Evolutionary conservation across 164 flowering plant species (phyloP).

Genomic region (Euptelea pleiosperma): DNA sequence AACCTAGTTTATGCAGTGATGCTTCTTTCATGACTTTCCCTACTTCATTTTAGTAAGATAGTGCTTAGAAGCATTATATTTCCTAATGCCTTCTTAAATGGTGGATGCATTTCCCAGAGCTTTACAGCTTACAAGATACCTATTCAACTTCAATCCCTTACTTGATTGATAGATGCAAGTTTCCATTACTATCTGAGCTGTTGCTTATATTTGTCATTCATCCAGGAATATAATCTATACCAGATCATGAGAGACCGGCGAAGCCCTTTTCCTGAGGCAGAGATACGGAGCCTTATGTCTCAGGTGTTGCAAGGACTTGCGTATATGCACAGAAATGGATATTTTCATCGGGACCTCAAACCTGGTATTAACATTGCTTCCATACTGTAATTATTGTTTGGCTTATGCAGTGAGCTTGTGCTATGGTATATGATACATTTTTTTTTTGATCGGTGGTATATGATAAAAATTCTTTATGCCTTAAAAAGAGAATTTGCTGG

Average conservation of each 20-base stretch:
- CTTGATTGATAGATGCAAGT: too few relatives aligned
- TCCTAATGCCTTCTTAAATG: too few relatives aligned
- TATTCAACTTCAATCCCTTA: too few relatives aligned
- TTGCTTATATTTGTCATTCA: slow-evolving; percentile 6
- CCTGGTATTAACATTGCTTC: slow-evolving; percentile 48
- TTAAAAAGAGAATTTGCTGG: slow-evolving; percentile 68
- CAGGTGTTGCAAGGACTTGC: slow-evolving; percentile 69
- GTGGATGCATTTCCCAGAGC: too few relatives aligned
- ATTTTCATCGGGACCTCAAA: slow-evolving; percentile 74
- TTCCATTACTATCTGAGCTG: too few relatives aligned
- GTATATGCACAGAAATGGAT: slow-evolving; percentile 66
- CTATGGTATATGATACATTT: neutral
- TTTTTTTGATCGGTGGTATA: slow-evolving; percentile 5
- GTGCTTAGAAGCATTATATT: too few relatives aligned
- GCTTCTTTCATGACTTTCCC: too few relatives aligned
- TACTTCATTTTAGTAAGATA: too few relatives aligned
- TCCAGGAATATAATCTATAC: slow-evolving; percentile 64
- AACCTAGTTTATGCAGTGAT: too few relatives aligned
- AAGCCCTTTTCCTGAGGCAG: slow-evolving; percentile 56
- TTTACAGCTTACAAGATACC: too few relatives aligned
- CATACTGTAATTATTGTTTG: neutral
- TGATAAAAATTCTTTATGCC: neutral
- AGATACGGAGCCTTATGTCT: slow-evolving; percentile 55
- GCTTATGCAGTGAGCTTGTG: neutral
- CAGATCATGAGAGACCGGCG: slow-evolving; percentile 60